Base-by-base conservation (phyloP, 352 stramenopile genomes). In the Poterioochromonas sp. region DNA sequence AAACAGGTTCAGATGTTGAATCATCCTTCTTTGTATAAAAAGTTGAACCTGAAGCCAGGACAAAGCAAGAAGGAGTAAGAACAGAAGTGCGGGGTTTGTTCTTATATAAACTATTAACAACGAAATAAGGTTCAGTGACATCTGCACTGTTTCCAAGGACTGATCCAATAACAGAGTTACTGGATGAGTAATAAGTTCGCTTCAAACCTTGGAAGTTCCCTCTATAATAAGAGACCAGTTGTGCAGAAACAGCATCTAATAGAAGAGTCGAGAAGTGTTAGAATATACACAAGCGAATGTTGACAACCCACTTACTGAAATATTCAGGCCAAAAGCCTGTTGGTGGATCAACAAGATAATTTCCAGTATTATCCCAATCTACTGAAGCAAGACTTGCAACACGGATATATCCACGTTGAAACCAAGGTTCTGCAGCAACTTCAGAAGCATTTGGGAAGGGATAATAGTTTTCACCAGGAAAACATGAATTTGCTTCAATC, bases 291-390 rank as follows among this genome's bases (percentile, higher is more conserved):
- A 37, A 8, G 26, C 12, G 29, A 8, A 40, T 5, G 26, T 39
- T 35, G 11, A 68, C 29, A 68, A 35, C 5, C 29, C 34, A 15
- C 58, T 68, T 35, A 68, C 58, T 26, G 26, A 37, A 68, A 26
- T 68, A 68, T 26, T 68, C 58, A 18, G 58, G 58, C 58, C 58
- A 68, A 26, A 68, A 68, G 29, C 58, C 58, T 29, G 58, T 68
- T 15, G 58, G 58, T 68, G 58, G 58, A 39, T 68, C 58, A 12
- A 68, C 34, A 15, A 37, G 34, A 26, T 68, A 68, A 26, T 68
- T 68, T 15, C 58, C 58, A 12, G 58, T 68, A 68, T 68, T 68
- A 39, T 39, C 58, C 58, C 58, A 68, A 35, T 68, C 26, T 11
- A 39, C 58, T 29, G 5, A 15, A 40, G 12, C 58, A 5, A 68